Percentiles rank a stretch among this genome's conserved stretches.
Conservation (phyloP, 306 rosid genomes). For the Lathyrus tuberosus region DNA sequence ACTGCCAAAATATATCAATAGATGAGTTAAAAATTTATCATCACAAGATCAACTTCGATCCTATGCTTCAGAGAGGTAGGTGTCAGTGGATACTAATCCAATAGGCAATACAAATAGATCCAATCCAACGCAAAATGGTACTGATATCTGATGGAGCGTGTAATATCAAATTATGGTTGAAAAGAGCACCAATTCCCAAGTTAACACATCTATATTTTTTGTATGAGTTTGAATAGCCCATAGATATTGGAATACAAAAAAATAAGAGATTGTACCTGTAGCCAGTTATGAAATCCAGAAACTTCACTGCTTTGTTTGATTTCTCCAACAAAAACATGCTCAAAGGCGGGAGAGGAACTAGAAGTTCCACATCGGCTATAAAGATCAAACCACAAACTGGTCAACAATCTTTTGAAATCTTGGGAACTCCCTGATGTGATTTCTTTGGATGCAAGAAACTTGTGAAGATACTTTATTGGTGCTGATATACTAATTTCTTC, state of each 20-base stretch:
- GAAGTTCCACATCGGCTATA: no score
- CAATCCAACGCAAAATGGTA: neutral
- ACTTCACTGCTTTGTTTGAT: no score
- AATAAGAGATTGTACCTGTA: slow-evolving; percentile 64
- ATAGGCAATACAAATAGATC: neutral
- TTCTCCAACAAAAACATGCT: no score
- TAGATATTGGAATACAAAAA: neutral
- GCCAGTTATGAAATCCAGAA: slow-evolving; percentile 97
- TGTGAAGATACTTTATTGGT: slow-evolving; percentile 81
- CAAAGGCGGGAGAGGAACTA: slow-evolving; percentile 91
- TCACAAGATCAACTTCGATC: slow-evolving; percentile 30
- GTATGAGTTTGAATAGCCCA: slow-evolving; percentile 10
- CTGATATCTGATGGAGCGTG: neutral
- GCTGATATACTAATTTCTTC: slow-evolving; percentile 97
- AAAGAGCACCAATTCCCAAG: slow-evolving; percentile 32
- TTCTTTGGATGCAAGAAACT: slow-evolving; percentile 69
- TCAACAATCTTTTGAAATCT: slow-evolving; percentile 71
- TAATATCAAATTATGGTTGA: slow-evolving; percentile 28
- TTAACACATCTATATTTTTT: slow-evolving; percentile 4
- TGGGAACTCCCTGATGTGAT: slow-evolving; percentile 59
- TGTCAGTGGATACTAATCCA: slow-evolving; percentile 8
- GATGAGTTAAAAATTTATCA: slow-evolving; percentile 5
- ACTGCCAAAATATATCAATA: slow-evolving; percentile 53
- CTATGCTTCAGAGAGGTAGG: slow-evolving; percentile 28
- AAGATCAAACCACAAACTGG: no score